Evolutionary conservation across 108 stramenopile genomes (phyloP).

Genomic region (Cyclotella baltica): DNA sequence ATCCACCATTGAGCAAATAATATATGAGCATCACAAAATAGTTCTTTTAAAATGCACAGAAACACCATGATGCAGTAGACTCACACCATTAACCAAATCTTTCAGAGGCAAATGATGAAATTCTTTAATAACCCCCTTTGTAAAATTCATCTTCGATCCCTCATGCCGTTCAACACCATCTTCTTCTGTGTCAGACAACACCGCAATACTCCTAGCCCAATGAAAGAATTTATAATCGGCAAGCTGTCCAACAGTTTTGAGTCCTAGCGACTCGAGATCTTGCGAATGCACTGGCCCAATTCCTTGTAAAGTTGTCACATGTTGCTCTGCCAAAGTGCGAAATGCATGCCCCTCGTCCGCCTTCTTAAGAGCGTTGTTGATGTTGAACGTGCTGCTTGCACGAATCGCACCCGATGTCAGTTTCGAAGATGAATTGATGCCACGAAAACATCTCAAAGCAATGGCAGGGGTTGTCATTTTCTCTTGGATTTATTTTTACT

Average conservation of each 20-base stretch:
- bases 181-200: background rate
- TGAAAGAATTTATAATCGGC: conserved; percentile 9
- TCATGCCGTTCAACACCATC: background rate
- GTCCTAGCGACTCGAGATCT: background rate
- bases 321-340: background rate
- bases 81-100: background rate
- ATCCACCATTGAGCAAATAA: no score
- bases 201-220: conserved; percentile 5
- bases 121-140: conserved; percentile 10
- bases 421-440: background rate
- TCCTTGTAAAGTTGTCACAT: background rate
- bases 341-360: background rate
- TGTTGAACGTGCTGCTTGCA: background rate
- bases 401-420: background rate
- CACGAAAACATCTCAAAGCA: background rate
- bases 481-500: no score
- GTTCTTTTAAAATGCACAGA: no score
- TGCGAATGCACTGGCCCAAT: background rate
- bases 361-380: background rate
- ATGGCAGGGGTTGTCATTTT: no score
- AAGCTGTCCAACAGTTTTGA: background rate
- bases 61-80: no score
- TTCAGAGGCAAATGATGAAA: background rate
- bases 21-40: no score
- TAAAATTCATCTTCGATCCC: background rate